These are phyloP conservation scores for Candida sp. DNA, from an alignment of 1,139 yeast species.

Conservation along the genomic window DNA sequence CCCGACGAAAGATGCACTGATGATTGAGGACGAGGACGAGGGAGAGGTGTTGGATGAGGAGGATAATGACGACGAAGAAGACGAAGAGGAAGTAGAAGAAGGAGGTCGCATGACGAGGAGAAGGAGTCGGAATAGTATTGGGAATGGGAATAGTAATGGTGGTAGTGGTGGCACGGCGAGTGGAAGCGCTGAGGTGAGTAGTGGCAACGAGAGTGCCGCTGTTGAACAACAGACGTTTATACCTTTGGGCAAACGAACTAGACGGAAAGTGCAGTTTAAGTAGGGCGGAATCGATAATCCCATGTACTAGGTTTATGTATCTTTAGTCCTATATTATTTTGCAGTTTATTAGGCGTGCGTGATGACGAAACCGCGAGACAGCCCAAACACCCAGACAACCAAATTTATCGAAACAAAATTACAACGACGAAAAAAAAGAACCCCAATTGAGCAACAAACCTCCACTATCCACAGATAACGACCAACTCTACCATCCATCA, in stretches of 20 bases:
- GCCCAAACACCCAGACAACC: no score
- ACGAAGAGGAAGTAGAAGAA: conserved; percentile 4
- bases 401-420: background rate
- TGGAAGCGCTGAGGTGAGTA: background rate
- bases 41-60: conserved; percentile 7
- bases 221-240: conserved; percentile 17
- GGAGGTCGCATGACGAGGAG: conserved; percentile 2
- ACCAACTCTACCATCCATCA: background rate
- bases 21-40: conserved; percentile 10
- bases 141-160: background rate
- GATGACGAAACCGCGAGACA: no score
- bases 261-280: conserved; percentile 12
- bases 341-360: background rate
- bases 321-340: no score
- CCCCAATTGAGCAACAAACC: no score
- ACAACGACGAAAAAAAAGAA: background rate
- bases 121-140: background rate
- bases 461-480: background rate
- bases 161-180: background rate
- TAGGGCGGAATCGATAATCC: background rate
- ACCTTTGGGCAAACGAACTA: conserved; percentile 13
- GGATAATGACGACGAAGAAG: conserved; percentile 5
- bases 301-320: no score
- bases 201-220: conserved; percentile 11
- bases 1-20: conserved; percentile 1